These are phyloP conservation scores for Boletus fagicola DNA, from an alignment of 768 basidiomycete genomes.

Conservation along the genomic window DNA sequence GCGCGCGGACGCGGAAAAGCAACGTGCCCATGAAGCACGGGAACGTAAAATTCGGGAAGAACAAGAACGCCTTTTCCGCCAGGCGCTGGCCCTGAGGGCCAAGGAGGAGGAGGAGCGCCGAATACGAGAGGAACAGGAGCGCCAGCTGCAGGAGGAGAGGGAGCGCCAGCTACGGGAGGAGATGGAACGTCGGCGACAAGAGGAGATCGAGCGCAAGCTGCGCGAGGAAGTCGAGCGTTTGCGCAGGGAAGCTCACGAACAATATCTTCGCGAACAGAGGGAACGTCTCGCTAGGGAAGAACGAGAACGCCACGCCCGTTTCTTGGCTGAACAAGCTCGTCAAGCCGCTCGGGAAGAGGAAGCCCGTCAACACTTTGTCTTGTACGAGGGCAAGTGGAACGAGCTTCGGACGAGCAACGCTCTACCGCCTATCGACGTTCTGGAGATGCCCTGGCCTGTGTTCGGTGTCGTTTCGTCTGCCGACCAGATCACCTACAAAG, in stretches of 20 bases:
- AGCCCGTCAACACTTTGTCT: constrained; percentile 10
- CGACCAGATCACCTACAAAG: constrained; percentile 36
- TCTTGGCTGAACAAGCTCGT: constrained; percentile 21
- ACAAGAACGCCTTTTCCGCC: constrained; percentile 16
- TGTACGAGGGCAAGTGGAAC: constrained; percentile 40
- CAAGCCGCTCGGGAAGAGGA: constrained; percentile 9
- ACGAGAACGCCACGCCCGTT: constrained; percentile 20
- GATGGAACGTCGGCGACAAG: constrained; percentile 6
- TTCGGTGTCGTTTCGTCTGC: constrained; percentile 22
- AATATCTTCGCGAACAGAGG: constrained; percentile 7
- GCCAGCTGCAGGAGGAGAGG: constrained; percentile 4
- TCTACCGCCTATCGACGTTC: constrained; percentile 25
- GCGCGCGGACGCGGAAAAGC: constrained; percentile 15
- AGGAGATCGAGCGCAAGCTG: constrained; percentile 3
- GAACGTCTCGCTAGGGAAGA: constrained; percentile 22
- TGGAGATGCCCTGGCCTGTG: constrained; percentile 47
- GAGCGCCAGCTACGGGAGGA: constrained; percentile 14
- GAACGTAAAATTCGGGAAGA: constrained; percentile 26
- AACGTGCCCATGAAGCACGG: constrained; percentile 18
- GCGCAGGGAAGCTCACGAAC: constrained; percentile 7
- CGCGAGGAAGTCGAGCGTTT: constrained; percentile 20
- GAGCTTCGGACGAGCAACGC: constrained; percentile 28
- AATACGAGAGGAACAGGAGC: constrained; percentile 14
- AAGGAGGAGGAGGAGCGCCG: constrained; percentile 16
- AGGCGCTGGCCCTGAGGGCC: constrained; percentile 7